Base-by-base conservation (phyloP, 2,329 filamentous ascomycete genomes). In the Diaporthe sp. region DNA sequence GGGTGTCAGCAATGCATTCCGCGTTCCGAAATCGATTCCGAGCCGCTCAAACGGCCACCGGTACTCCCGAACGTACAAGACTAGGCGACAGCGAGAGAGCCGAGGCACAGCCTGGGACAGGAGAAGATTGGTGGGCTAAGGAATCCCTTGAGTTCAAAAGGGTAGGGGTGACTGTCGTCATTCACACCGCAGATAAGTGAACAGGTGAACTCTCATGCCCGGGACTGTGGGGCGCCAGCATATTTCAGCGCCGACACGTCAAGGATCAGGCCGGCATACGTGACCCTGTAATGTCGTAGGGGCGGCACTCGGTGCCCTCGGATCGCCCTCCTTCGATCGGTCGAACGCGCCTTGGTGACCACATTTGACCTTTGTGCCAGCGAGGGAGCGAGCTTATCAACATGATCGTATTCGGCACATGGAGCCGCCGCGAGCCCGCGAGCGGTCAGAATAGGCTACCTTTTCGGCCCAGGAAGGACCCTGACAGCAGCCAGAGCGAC, bases 271-370 rank as follows among this genome's bases (percentile, higher is more conserved):
- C 64, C 30, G 8, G 45, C 30, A 67, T 22, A 52, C 2, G 6
- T 2, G 17, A 4, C 42, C 55, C 33, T 54, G 64, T 15, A 40
- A 30, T 22, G 30, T 52, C 25, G 22, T 3, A 28, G 9, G n/a
- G 30, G 4, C 45, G 42, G 61, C 64, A 68, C 64, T 40, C 64
- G 64, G 64, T 17, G 45, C 5, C 22, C 30, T 52, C 61, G 42
- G 61, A 17, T 66, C 28, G 42, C 5, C 5, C n/a, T 28, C 22
- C 60, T 52, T 13, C 3, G 19, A 67, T 67, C 64, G 30, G 64
- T 1, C 22, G 64, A 67, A 67, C 30, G 45, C 45, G 30, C 38
- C 30, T 22, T 52, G 45, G 30, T 38, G 61, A 67, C 42, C 42
- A 19, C 22, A 67, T 67, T 35, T 25, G 45, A 47, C 61, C 42